These are phyloP conservation scores for Coffea humblotiana DNA, from an alignment of 305 asterid genomes.

Conservation along the genomic window DNA sequence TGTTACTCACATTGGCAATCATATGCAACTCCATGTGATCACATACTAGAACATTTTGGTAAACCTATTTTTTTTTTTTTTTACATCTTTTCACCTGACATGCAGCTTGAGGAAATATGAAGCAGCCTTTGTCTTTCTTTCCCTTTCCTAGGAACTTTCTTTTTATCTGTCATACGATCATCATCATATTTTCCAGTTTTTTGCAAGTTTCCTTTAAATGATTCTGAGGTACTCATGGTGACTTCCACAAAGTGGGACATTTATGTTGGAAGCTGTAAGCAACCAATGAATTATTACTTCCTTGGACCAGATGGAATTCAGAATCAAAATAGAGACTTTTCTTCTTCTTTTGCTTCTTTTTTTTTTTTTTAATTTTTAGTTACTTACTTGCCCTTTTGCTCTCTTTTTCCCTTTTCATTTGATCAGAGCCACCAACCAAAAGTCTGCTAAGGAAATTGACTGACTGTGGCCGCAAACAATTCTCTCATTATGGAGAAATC, in stretches of 20 bases:
- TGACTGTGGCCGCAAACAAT: background rate
- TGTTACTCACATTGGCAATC: background rate
- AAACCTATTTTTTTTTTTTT: background rate
- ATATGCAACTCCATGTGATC: background rate
- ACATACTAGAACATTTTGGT: background rate
- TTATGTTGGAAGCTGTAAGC: background rate
- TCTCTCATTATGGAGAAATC: background rate
- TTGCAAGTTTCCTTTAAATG: background rate
- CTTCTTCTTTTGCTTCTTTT: background rate
- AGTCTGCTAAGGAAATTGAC: background rate
- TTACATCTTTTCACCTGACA: background rate
- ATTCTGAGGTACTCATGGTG: background rate
- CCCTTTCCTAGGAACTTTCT: background rate
- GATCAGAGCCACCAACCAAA: background rate
- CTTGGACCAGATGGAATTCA: background rate
- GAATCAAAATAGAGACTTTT: background rate
- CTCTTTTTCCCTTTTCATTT: too few relatives aligned
- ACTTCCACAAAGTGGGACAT: background rate
- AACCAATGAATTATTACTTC: background rate
- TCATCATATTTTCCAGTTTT: background rate
- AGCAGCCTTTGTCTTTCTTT: background rate
- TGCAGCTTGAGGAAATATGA: background rate
- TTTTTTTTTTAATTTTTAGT: too few relatives aligned
- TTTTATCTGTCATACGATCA: background rate
- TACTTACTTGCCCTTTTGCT: too few relatives aligned